A percentile compares a stretch with the other conserved stretches of the same genome.
These are phyloP conservation scores for Cinnamomum micranthum DNA, from an alignment of 164 flowering plant genomes.

Conservation along the genomic window DNA sequence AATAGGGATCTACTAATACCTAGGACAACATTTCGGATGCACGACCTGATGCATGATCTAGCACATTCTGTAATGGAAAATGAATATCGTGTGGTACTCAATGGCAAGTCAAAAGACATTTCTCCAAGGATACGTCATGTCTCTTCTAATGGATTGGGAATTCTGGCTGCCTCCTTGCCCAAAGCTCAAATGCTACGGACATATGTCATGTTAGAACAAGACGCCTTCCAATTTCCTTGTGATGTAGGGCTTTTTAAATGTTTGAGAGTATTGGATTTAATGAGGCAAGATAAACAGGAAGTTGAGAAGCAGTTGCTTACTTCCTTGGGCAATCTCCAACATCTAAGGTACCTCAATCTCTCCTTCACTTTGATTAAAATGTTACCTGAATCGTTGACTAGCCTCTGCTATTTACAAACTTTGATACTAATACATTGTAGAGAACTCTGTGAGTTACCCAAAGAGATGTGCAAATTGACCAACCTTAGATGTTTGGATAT, in stretches of 20 bases:
- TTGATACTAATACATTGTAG: neutral
- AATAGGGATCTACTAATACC: too few relatives aligned
- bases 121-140: conserved; percentile 2
- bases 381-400: conserved; percentile 11
- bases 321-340: conserved; percentile 10
- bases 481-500: conserved; percentile 7
- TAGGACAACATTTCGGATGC: neutral
- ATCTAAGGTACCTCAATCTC: conserved; percentile 15
- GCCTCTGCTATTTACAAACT: conserved; percentile 2
- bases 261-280: conserved; percentile 6
- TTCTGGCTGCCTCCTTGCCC: neutral
- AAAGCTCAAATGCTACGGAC: neutral
- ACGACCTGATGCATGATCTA: conserved; percentile 6
- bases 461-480: conserved; percentile 1
- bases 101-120: neutral
- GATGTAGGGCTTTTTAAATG: neutral
- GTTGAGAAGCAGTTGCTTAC: neutral
- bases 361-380: neutral
- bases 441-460: conserved; percentile 1
- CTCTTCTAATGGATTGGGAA: neutral
- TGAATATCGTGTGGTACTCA: neutral
- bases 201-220: neutral
- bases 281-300: neutral
- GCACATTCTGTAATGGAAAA: neutral
- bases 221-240: neutral